Percentiles rank a stretch among this genome's conserved stretches.
phyloP scores from a whole-genome alignment of 139 green algal genomes.

The Coelastrella sp. region DNA sequence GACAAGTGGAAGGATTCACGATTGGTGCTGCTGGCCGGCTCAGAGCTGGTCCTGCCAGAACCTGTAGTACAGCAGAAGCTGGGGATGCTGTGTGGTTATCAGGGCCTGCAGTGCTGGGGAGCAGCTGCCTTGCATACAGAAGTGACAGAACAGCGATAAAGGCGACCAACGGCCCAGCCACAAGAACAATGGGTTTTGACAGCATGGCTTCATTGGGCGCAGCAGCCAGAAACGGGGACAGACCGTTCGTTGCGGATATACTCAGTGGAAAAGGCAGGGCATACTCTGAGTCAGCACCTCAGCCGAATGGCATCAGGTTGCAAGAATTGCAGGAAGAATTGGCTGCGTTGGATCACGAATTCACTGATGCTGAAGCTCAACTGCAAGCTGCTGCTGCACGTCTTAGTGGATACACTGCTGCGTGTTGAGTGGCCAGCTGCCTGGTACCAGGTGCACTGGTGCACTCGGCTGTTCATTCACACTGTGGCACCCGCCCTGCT shows the following conservation, averaged over 20 bases:
- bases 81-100: background rate
- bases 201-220: too few relatives aligned
- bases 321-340: background rate
- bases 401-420: background rate
- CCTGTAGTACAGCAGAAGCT: background rate
- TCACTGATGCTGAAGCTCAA: conserved; percentile 12
- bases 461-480: too few relatives aligned
- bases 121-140: background rate
- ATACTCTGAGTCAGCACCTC: background rate
- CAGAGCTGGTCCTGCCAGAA: background rate
- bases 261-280: too few relatives aligned
- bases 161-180: too few relatives aligned
- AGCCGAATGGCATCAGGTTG: background rate
- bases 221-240: too few relatives aligned
- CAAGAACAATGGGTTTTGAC: too few relatives aligned
- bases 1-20: too few relatives aligned
- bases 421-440: background rate
- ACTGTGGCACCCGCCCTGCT: too few relatives aligned
- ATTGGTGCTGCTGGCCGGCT: too few relatives aligned
- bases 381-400: background rate
- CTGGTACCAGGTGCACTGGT: too few relatives aligned
- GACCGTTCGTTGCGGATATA: too few relatives aligned
- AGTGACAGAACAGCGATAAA: background rate
- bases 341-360: background rate
- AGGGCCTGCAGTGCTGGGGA: background rate